Evolutionary conservation across 139 green algal species (phyloP), one percentile per base, ranked within the genome.

Genomic region (Auxenochlorella pyrenoidosa): DNA sequence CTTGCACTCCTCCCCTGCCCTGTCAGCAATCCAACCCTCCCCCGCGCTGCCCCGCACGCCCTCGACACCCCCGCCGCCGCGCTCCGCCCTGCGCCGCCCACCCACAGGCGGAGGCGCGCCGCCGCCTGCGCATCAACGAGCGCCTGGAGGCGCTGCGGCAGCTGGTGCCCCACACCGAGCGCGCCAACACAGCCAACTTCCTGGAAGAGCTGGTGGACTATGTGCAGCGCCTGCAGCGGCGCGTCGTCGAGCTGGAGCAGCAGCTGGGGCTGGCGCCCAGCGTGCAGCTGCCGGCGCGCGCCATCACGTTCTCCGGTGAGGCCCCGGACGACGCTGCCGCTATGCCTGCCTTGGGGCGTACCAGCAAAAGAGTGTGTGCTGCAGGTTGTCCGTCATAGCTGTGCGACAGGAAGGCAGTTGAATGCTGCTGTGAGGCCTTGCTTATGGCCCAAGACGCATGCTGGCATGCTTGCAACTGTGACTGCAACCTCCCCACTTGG

Each of bases 171-270:
- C 95, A 98, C 79, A 87, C 92, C 0, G 96, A 98, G 86, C 92
- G 96, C 0, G 91, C 95, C 54, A 98, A 98, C 92, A 98, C 96
- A 13, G 95, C 95, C 18, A 85, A 78, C 66, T 98, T 98, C 75
- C 66, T 98, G 26, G 95, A 98, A 76, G 95, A 98, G 84, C 92
- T 95, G 6, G 93, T 97, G 77, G 93, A 88, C 43, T 97, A 97
- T 83, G 93, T 98, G 38, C 75, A 94, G 54, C 38, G 73, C 54
- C 58, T 88, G 84, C 92, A 91, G 85, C 41, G 28, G 8, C 82
- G 88, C 13, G 73, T 91, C 58, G 43, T 24, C 24, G 82, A 91
- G 5, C 59, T 91, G 54, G 88, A 89, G 79, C 19, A 30, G 19
- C 63, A 84, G 38, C 59, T 85, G 58, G 75, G 82, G 12, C 63